Evolutionary conservation across 2,329 filamentous ascomycete species (phyloP), one percentile per base, ranked within the genome.

Genomic region (Alternaria triticimaculans): DNA sequence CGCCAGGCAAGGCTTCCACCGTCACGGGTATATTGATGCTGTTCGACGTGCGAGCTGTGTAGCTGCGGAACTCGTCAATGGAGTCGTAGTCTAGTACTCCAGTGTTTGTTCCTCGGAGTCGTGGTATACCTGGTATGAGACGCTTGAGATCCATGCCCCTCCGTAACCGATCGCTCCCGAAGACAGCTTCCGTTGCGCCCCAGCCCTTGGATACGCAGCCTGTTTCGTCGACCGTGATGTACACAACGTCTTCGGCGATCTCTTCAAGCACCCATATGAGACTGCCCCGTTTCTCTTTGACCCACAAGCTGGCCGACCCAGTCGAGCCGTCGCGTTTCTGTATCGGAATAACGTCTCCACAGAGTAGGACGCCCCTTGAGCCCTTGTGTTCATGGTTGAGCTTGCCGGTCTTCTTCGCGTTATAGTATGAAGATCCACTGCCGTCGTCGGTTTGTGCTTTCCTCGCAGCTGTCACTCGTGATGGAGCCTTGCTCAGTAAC

Each of bases 241-340:
- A 87, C 5, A 92, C 94, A 43, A 96, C 90, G 77, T 99, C 94
- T 80, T 99, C 96, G 59, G 95, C 93, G 64, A 99, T 98, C 81
- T 99, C 96, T 79, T 99, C 96, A 3, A 99, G 82, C 9, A 99
- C 96, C 96, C 96, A 99, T 64, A 99, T 98, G 63, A 99, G 82
- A 10, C 95, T 94, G 56, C 93, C 90, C 53, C 91, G 88, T 81
- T 99, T 99, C 80, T 99, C 96, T 83, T 99, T 99, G 4, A 99
- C 96, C 96, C 96, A 99, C 43, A 99, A 83, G 80, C 94, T 98
- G 41, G 96, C 96, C 62, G 96, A 94, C 3, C 96, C 96, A 5
- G 91, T 95, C 11, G 91, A 88, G 5, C 96, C 96, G 74, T 99
- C 97, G 64, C 96, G 89, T 81, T 98, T 99, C 78, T 94, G 92